Evolutionary conservation across 2,329 filamentous ascomycete species (phyloP), one percentile per base, ranked within the genome.

Genomic region (Lizonia empirigonia): DNA sequence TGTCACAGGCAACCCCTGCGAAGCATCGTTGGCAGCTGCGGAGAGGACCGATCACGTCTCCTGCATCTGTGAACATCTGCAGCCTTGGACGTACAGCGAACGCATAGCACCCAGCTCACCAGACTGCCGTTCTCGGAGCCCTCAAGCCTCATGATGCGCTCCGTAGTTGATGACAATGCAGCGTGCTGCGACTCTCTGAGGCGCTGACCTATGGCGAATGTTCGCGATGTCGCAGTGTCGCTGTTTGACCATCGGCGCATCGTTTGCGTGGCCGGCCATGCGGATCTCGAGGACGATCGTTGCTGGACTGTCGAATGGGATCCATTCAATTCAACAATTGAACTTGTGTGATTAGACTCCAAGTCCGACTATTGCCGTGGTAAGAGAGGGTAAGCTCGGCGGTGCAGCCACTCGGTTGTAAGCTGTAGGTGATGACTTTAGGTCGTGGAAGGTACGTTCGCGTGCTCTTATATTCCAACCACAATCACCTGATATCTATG

Each of bases 131-230:
- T 23, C 30, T 40, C 27, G 20, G 26, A 12, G 12, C 13, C 32
- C 13, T 27, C 18, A 18, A 27, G 24, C 19, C 22, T 47, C 22
- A 41, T 59, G 50, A 46, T 37, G 33, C 35, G 44, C 36, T 45
- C 12, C 10, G 39, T 51, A 44, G 26, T 76, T 78, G 44, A 69
- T 64, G 56, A 65, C 68, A 35, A 70, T 71, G 50, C 62, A 15
- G 67, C 67, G 16, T 53, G 55, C 60, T 62, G 41, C 54, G 53
- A 16, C 20, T 37, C 46, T 56, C 53, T 45, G 51, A 37, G 24
- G 34, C 15, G 10, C 9, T 44, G 27, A 12, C 45, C 22, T 48
- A 30, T 51, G 36, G 49, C 42, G 12, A n/a, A 39, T 39, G 42
- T 49, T 44, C 24, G 54, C 44, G 38, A 48, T 36, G 13, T 41